Percentiles rank a stretch among this genome's conserved stretches.
Conservation (phyloP, 257 asterid genomes). For the Paraleonurus japonicus region DNA sequence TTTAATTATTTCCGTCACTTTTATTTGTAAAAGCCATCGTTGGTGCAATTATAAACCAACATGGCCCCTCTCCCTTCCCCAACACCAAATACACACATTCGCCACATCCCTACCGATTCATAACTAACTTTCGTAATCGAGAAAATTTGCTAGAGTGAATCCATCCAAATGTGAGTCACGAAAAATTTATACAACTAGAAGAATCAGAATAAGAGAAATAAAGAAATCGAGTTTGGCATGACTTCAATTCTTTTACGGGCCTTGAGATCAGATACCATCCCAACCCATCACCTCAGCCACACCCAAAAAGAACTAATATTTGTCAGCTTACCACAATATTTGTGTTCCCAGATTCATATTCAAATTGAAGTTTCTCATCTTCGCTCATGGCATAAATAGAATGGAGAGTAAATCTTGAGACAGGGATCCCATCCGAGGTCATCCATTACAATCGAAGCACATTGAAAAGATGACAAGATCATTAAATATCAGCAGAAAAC, state of each 20-base stretch:
- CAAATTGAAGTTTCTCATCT: slow-evolving; percentile 93
- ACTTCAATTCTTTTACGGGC: not conserved
- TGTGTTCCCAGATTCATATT: slow-evolving; percentile 94
- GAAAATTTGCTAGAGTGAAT: not conserved
- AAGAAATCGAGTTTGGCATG: not conserved
- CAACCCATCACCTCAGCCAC: slow-evolving; percentile 8
- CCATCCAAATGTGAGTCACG: not conserved
- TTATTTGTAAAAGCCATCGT: too few species aligned
- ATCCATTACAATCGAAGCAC: slow-evolving; percentile 88
- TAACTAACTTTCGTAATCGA: too few species aligned
- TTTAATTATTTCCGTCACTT: too few species aligned
- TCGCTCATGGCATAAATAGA: slow-evolving; percentile 84
- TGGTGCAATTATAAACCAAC: too few species aligned
- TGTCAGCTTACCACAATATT: slow-evolving; percentile 62
- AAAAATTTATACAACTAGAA: slow-evolving; percentile 1
- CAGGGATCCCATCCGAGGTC: slow-evolving; percentile 98
- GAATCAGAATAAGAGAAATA: not conserved
- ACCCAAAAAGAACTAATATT: slow-evolving; percentile 5
- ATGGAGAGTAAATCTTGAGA: slow-evolving; percentile 78
- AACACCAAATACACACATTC: not conserved
- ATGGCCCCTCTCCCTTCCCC: not conserved
- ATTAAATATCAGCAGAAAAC: not conserved
- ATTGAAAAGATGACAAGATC: slow-evolving; percentile 23
- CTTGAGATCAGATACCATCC: slow-evolving; percentile 3
- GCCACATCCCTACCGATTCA: not conserved